phyloP scores from a whole-genome alignment of 805 yeast species.

The Metschnikowia corniflorae region DNA sequence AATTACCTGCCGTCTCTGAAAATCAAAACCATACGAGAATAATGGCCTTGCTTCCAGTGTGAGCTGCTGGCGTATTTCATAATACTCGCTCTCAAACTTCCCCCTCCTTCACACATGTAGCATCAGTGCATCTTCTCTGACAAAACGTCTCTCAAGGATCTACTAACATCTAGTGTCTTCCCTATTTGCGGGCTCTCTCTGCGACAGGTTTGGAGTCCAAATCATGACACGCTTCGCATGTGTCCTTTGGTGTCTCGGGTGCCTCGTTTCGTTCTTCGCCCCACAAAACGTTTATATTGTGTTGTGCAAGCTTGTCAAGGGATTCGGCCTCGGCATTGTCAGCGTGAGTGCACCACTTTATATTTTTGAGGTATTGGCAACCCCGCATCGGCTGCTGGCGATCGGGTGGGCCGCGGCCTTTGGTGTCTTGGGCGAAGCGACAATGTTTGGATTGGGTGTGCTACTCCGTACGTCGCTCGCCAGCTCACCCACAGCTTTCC shows the following conservation, averaged over 20 bases:
- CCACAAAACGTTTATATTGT: slow-evolving; percentile 23
- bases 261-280: slow-evolving; percentile 24
- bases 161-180: slow-evolving; percentile 29
- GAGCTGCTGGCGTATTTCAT: no score
- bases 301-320: slow-evolving; percentile 29
- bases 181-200: slow-evolving; percentile 25
- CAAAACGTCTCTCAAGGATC: not conserved
- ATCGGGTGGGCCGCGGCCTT: slow-evolving; percentile 7
- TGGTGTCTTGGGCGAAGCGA: slow-evolving; percentile 8
- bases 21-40: no score
- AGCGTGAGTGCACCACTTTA: slow-evolving; percentile 32
- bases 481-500: slow-evolving; percentile 8
- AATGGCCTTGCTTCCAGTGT: no score
- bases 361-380: slow-evolving; percentile 25
- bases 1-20: no score
- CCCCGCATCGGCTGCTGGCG: slow-evolving; percentile 21
- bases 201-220: slow-evolving; percentile 29
- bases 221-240: slow-evolving; percentile 23
- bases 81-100: no score
- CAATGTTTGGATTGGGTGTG: slow-evolving; percentile 5
- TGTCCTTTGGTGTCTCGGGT: slow-evolving; percentile 28
- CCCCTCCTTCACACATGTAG: no score
- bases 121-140: no score
- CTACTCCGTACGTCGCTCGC: slow-evolving; percentile 1
- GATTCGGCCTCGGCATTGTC: slow-evolving; percentile 30